A percentile compares a stretch with the other conserved stretches of the same genome.
Conservation (phyloP, 116 monocot species). For the Trichopus zeylanicus region DNA sequence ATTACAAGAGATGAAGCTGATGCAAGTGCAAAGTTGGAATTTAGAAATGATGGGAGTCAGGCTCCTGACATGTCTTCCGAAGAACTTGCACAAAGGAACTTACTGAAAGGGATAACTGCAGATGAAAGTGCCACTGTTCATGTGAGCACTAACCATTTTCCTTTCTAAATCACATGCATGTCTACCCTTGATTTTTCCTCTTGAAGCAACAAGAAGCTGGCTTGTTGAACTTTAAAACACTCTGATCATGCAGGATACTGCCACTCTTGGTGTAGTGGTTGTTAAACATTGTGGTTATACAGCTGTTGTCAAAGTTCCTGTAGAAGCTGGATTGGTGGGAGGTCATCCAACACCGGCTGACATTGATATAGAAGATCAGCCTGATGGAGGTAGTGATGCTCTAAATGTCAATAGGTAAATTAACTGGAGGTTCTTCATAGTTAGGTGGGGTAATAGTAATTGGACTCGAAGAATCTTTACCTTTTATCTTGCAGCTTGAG, state of each 20-base stretch:
- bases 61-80: conserved; percentile 28
- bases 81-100: conserved; percentile 58
- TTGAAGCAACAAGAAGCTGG: too few species aligned
- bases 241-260: conserved; percentile 62
- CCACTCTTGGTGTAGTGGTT: conserved; percentile 76
- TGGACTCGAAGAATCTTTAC: neutral
- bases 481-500: conserved; percentile 57
- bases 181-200: neutral
- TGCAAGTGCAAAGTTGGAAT: conserved; percentile 55
- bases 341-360: conserved; percentile 26
- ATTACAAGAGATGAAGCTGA: conserved; percentile 53
- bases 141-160: conserved; percentile 29
- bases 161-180: neutral
- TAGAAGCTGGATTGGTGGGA: conserved; percentile 19
- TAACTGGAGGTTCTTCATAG: neutral
- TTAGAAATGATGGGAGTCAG: conserved; percentile 59
- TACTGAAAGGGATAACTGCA: conserved; percentile 90
- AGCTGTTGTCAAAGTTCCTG: conserved; percentile 66
- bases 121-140: conserved; percentile 93
- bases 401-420: conserved; percentile 85
- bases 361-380: conserved; percentile 70
- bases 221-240: conserved; percentile 16
- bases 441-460: too few species aligned
- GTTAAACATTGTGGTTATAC: conserved; percentile 84
- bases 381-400: conserved; percentile 84